These are phyloP conservation scores for Saccharomycopsis fermentans DNA, from an alignment of 805 yeast genomes.

Conservation along the genomic window DNA sequence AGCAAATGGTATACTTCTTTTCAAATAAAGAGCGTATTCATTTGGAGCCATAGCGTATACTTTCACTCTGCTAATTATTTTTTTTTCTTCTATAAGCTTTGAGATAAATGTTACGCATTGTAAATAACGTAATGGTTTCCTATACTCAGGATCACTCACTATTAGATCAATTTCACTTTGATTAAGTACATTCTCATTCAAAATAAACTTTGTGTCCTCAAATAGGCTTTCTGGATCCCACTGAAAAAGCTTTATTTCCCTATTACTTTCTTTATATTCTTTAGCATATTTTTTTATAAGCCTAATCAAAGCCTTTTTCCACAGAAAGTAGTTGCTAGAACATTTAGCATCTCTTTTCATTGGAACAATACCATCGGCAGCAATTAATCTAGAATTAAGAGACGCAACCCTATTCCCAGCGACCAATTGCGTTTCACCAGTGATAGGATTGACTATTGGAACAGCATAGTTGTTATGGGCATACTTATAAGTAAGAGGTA, in stretches of 20 bases:
- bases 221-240: constrained; percentile 1
- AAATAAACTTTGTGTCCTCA: not conserved
- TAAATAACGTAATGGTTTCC: not conserved
- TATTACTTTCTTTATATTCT: not conserved
- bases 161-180: not conserved
- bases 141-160: not conserved
- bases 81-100: constrained; percentile 54
- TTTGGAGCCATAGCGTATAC: not conserved
- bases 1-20: constrained; percentile 75
- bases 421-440: constrained; percentile 40
- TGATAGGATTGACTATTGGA: constrained; percentile 44
- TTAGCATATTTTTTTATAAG: not conserved
- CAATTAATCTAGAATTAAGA: constrained; percentile 39
- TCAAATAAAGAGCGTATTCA: constrained; percentile 26
- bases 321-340: not conserved
- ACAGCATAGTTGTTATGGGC: constrained; percentile 56
- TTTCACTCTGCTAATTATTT: constrained; percentile 31
- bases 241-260: not conserved
- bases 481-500: constrained; percentile 72
- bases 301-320: not conserved
- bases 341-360: not conserved
- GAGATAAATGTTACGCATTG: constrained; percentile 21
- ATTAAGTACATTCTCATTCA: not conserved
- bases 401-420: constrained; percentile 36
- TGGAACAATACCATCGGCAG: not conserved